A percentile compares a stretch with the other conserved stretches of the same genome.
These are phyloP conservation scores for Coemansia javaensis DNA, from an alignment of 192 early-diverging fungal species.

Conservation along the genomic window DNA sequence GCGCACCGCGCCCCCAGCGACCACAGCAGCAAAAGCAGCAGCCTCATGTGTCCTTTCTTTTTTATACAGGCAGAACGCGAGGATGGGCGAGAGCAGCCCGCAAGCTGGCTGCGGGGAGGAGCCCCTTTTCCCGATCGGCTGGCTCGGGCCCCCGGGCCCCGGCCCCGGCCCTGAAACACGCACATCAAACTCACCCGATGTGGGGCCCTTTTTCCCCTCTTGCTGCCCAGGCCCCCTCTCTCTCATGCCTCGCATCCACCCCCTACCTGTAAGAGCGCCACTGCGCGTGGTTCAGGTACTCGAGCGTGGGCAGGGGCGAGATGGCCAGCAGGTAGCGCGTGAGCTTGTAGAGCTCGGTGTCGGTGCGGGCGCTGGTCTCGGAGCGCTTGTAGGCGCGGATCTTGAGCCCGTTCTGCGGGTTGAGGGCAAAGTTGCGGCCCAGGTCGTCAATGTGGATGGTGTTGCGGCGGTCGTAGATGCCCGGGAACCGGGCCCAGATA, in stretches of 20 bases:
- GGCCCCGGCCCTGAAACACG: no score
- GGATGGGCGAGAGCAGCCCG: no score
- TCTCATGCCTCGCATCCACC: no score
- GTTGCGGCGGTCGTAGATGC: conserved; percentile 47
- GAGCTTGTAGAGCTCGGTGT: conserved; percentile 58
- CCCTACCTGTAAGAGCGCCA: conserved; percentile 38
- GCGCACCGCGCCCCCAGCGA: not conserved
- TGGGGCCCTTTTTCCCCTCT: no score
- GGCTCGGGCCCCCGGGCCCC: no score
- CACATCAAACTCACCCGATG: no score
- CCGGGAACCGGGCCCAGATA: conserved; percentile 57
- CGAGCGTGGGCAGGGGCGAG: conserved; percentile 49
- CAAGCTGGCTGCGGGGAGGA: no score
- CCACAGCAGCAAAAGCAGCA: not conserved
- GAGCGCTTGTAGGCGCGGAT: conserved; percentile 62
- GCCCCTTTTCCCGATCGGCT: no score
- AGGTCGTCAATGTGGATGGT: conserved; percentile 73
- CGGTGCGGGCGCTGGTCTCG: conserved; percentile 36
- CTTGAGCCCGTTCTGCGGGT: conserved; percentile 62
- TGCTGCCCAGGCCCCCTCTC: no score
- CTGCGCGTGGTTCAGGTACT: conserved; percentile 55
- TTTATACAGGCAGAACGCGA: no score
- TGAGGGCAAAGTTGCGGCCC: conserved; percentile 71
- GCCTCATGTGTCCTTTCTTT: no score
- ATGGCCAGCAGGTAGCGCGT: conserved; percentile 60